phyloP scores from a whole-genome alignment of 2,329 filamentous ascomycete species.

The Colletotrichum agaves region DNA sequence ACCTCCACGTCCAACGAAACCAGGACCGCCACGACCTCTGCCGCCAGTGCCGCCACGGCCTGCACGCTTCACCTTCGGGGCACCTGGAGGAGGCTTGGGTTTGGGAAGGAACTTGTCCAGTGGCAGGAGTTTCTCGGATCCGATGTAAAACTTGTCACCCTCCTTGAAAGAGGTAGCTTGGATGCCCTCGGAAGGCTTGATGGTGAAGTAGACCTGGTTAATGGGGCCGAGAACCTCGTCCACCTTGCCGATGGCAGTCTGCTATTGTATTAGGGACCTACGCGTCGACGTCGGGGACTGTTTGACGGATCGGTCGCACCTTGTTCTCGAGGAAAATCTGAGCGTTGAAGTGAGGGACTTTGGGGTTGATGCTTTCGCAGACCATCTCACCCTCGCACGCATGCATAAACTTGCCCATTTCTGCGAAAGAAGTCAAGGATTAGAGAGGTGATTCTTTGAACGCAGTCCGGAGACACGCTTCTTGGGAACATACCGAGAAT shows the following conservation, averaged over 20 bases:
- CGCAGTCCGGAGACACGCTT: not conserved
- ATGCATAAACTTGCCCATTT: constrained; percentile 95
- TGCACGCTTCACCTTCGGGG: constrained; percentile 71
- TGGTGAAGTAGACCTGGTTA: constrained; percentile 98
- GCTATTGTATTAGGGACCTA: constrained; percentile 15
- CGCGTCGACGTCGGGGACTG: not conserved
- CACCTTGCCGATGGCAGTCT: constrained; percentile 93
- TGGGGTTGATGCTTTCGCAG: constrained; percentile 93
- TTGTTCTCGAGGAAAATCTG: constrained; percentile 99
- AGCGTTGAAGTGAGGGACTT: constrained; percentile 99
- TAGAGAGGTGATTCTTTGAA: not conserved
- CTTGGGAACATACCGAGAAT: constrained; percentile 34
- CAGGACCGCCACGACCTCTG: constrained; percentile 54
- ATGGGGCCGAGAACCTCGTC: constrained; percentile 98
- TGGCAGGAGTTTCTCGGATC: constrained; percentile 91
- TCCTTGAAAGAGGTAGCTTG: constrained; percentile 93
- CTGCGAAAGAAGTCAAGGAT: constrained; percentile 52
- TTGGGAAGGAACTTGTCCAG: constrained; percentile 97
- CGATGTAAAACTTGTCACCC: constrained; percentile 98
- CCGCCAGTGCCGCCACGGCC: constrained; percentile 54
- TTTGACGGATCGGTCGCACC: constrained; percentile 56
- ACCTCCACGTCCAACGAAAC: constrained; percentile 44
- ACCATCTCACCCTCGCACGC: constrained; percentile 98
- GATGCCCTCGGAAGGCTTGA: constrained; percentile 97
- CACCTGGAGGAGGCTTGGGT: constrained; percentile 79